Conservation (phyloP, 2,329 filamentous ascomycete genomes). For the Aureobasidium namibiae region DNA sequence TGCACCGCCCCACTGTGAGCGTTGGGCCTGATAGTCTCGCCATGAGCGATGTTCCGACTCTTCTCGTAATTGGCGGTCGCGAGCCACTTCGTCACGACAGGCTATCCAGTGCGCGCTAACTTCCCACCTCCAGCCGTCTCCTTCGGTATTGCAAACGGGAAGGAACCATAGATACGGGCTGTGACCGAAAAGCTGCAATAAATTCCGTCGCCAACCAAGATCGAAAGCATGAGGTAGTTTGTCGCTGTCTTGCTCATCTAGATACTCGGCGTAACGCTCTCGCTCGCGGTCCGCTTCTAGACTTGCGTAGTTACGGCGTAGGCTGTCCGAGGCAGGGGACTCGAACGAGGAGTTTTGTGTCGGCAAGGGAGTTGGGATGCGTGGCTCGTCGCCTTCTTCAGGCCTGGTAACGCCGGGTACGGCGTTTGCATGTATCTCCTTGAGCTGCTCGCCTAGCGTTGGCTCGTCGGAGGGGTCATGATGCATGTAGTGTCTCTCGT, state of each 20-base stretch:
- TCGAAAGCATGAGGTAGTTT: constrained; percentile 92
- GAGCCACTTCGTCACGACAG: constrained; percentile 48
- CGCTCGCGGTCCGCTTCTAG: constrained; percentile 57
- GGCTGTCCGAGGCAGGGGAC: constrained; percentile 37
- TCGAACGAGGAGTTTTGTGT: constrained; percentile 21
- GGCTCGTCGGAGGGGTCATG: constrained; percentile 16
- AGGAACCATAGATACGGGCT: constrained; percentile 65
- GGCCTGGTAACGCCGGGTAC: constrained; percentile 71
- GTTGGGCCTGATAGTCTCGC: constrained; percentile 10
- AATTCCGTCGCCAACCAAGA: constrained; percentile 71
- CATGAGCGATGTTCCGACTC: constrained; percentile 13
- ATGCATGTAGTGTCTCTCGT: constrained; percentile 5
- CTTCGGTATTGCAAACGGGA: constrained; percentile 75
- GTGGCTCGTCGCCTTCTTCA: constrained; percentile 64
- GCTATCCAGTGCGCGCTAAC: constrained; percentile 70
- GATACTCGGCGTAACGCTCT: constrained; percentile 67
- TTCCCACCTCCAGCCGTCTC: constrained; percentile 94
- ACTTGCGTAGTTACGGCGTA: constrained; percentile 41
- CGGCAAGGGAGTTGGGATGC: constrained; percentile 20
- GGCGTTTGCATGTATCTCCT: constrained; percentile 74
- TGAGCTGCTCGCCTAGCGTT: constrained; percentile 59
- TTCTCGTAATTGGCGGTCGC: constrained; percentile 39
- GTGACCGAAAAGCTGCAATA: constrained; percentile 73
- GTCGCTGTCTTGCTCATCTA: constrained; percentile 81
- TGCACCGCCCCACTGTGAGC: neutral